Evolutionary conservation across 2,329 filamentous ascomycete genomes (phyloP), one percentile per base, ranked within the genome.

Genomic region (Botrytis pseudocinerea): DNA sequence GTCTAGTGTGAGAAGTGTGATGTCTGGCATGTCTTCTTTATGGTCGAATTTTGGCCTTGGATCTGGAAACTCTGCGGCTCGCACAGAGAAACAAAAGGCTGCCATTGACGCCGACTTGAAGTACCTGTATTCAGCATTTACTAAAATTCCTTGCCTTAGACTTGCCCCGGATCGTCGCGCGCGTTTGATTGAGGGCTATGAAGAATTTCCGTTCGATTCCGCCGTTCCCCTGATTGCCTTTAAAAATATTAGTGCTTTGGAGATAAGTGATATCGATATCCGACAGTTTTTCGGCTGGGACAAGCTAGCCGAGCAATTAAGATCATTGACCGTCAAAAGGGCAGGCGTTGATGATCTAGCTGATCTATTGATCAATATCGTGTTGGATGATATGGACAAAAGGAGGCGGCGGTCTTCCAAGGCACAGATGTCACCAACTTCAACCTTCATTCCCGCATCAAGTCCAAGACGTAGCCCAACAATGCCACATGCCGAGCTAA

Each of bases 221-320:
- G 96, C 96, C 32, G 96, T 99, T 44, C 96, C 96, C 32, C 86
- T 99, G n/a, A 92, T 97, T 82, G 93, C 93, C 14, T 98, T 99
- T 88, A 98, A 99, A 84, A 99, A 98, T 78, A 85, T 98, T 71
- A 95, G 95, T 83, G 92, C 94, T 35, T 87, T 99, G 76, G 96
- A 99, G 82, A 93, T 99, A 70, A 95, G 92, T 83, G 95, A 97
- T 83, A 92, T 98, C 80, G 96, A 99, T 82, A 98, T 97, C 81
- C 90, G 96, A 75, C 95, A 97, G 78, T 98, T 98, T 83, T 97
- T 94, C 83, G 96, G 96, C 73, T 99, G 96, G 96, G 95, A 99
- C 81, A 90, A 93, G 73, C 84, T 98, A 72, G 93, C 96, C 14
- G 96, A 99, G 80, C 95, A 98, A 82, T 85, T 99, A 75, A 91